Evolutionary conservation across 2,329 filamentous ascomycete species (phyloP), one percentile per base, ranked within the genome.

Genomic region (Fusarium sambucinum): DNA sequence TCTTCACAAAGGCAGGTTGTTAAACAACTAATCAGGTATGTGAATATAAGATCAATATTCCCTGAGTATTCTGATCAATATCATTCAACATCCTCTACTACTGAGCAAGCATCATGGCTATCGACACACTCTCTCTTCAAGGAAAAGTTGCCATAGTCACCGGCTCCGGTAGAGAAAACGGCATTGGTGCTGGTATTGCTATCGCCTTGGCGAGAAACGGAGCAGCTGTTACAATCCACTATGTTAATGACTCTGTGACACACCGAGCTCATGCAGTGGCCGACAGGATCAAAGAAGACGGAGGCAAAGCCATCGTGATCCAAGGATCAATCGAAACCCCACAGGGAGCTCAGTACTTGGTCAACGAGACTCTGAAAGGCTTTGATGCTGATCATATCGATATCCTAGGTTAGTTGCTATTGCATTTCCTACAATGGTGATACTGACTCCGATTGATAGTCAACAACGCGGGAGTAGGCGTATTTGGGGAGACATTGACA

Each of bases 101-200:
- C 29, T 12, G 4, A 48, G 1, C 8, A 19, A 8, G 29, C 4
- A 35, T 7, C 19, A 79, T 78, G 75, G 21, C 73, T n/a, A 55
- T 68, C 23, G 79, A 81, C 19, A 77, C 74, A 1, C 74, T 83
- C n/a, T 79, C 77, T 9, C 77, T 83, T 21, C 66, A 66, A 16
- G 78, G 77, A 56, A 83, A 83, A 58, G 69, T 78, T 2, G 81
- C 81, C 65, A 80, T 84, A 29, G 71, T 84, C 21, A 84, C 82
- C 2, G 82, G 82, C 23, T 83, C 81, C 11, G 80, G 80, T 32
- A 76, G 77, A 12, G 79, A 82, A 33, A 82, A 80, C 35, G 80
- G 80, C 7, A 81, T 83, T 21, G 81, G 81, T 6, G 81, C 81
- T 3, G 80, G 73, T 27, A 82, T 81, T 13, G 81, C 79, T 16